Percentiles rank a stretch among this genome's conserved stretches.
Evolutionary conservation across 257 asterid species (phyloP).

Genomic region (Solanum commersonii): DNA sequence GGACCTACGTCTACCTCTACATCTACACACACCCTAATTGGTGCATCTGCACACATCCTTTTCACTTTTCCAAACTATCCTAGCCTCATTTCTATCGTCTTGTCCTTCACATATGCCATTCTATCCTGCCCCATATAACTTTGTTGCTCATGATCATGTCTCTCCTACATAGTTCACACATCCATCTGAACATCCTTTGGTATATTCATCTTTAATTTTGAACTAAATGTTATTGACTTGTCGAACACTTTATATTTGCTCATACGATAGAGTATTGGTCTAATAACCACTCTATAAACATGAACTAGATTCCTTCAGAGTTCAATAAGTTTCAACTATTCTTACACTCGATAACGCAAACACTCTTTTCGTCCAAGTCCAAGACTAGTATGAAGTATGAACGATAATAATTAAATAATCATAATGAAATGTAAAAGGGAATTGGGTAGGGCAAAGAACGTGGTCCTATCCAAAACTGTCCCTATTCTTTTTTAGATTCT

Average conservation of each 20-base stretch:
- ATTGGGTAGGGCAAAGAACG: not conserved
- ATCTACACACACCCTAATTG: not conserved
- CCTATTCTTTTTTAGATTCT: not conserved
- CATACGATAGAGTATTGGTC: not conserved
- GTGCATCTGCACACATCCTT: not conserved
- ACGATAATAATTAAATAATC: no score
- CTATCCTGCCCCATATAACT: not conserved
- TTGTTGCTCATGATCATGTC: not conserved
- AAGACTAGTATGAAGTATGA: not conserved
- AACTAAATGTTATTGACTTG: not conserved
- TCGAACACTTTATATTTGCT: not conserved
- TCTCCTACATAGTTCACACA: not conserved
- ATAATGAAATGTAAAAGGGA: not conserved
- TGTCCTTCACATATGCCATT: not conserved
- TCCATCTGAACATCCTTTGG: not conserved
- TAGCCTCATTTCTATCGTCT: not conserved
- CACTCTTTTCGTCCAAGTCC: not conserved
- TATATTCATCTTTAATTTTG: no score
- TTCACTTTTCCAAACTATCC: not conserved
- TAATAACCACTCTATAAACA: not conserved
- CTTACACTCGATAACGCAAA: not conserved
- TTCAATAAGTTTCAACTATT: not conserved
- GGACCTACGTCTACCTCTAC: not conserved
- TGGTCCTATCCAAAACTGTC: not conserved
- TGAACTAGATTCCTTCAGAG: not conserved